Conservation (phyloP, 1,284 basidiomycete species). For the Trametes polyzona region DNA sequence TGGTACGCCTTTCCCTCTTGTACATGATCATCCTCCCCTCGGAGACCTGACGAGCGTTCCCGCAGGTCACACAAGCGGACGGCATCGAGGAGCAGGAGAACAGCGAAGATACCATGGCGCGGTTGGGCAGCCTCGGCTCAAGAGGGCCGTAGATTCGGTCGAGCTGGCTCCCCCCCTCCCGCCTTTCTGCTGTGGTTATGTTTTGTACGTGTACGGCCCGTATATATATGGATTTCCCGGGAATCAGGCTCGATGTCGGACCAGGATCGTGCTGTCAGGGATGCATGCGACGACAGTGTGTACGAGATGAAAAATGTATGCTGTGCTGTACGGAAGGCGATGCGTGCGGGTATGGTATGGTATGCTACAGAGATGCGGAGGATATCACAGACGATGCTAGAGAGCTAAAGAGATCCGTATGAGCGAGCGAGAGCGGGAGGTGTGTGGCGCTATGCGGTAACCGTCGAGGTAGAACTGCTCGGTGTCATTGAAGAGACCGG, state of each 20-base stretch:
- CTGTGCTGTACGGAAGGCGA: too few species aligned
- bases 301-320: too few species aligned
- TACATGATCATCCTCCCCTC: not conserved
- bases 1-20: conserved; percentile 52
- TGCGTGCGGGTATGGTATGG: not conserved
- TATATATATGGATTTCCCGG: not conserved
- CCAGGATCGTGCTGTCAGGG: too few species aligned
- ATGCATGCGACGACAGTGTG: too few species aligned
- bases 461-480: not conserved
- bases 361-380: not conserved
- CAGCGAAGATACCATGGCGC: conserved; percentile 75
- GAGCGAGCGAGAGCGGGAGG: too few species aligned
- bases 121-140: conserved; percentile 53
- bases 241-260: too few species aligned
- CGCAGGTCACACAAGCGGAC: conserved; percentile 80
- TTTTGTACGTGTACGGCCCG: not conserved
- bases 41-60: too few species aligned
- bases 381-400: not conserved
- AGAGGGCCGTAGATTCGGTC: conserved; percentile 25
- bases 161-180: not conserved
- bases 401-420: not conserved
- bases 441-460: too few species aligned
- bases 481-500: not conserved
- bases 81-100: conserved; percentile 82
- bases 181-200: conserved; percentile 18